These are phyloP conservation scores for Punctularia strigosozonata DNA, from an alignment of 768 basidiomycete species.

Conservation along the genomic window DNA sequence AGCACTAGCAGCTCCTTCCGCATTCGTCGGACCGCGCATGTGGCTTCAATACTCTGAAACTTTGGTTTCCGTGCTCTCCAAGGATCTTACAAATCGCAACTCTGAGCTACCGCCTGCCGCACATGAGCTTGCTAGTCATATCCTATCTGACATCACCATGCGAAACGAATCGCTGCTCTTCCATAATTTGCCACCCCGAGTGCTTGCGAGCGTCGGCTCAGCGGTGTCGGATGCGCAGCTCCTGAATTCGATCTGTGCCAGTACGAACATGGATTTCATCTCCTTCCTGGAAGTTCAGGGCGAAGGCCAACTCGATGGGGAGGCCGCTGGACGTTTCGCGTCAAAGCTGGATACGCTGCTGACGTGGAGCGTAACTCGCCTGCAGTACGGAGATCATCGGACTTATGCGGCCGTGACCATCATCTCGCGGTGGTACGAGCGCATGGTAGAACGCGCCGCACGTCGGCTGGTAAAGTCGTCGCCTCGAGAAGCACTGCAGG, in stretches of 20 bases:
- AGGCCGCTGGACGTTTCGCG: conserved; percentile 34
- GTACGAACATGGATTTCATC: conserved; percentile 46
- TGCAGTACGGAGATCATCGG: conserved; percentile 77
- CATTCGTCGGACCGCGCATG: conserved; percentile 59
- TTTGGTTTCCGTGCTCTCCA: conserved; percentile 35
- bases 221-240: conserved; percentile 51
- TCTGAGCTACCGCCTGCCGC: too few species aligned
- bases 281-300: conserved; percentile 42
- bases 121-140: too few species aligned
- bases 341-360: conserved; percentile 64
- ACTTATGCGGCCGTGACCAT: conserved; percentile 66
- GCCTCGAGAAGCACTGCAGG: conserved; percentile 54
- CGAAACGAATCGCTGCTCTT: conserved; percentile 80
- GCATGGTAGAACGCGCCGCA: conserved; percentile 48
- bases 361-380: conserved; percentile 70
- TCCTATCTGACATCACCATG: conserved; percentile 58
- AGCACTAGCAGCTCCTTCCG: conserved; percentile 62
- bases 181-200: conserved; percentile 48
- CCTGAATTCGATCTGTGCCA: conserved; percentile 63
- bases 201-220: conserved; percentile 46
- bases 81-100: conserved; percentile 26
- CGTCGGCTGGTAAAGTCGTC: conserved; percentile 50
- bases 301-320: conserved; percentile 13
- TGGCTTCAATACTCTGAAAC: conserved; percentile 46
- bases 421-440: conserved; percentile 50